Conservation (phyloP, 1,284 basidiomycete genomes). For the Pisolithus thermaeus region DNA sequence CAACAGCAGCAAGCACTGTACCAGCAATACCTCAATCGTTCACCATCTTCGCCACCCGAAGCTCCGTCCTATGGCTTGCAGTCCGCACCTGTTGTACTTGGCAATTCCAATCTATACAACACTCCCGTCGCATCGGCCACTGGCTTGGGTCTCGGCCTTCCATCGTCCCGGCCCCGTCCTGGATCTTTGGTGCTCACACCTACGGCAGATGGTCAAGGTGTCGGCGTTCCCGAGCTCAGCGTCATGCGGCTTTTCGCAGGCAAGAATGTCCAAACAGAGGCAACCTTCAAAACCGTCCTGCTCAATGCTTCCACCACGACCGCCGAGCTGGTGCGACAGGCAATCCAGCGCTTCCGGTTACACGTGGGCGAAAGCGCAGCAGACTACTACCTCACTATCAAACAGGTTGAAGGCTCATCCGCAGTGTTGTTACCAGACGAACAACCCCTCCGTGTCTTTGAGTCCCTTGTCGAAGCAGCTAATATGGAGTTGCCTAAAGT, state of each 20-base stretch:
- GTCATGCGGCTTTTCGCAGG: constrained; percentile 96
- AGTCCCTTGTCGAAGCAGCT: constrained; percentile 74
- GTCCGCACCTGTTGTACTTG: constrained; percentile 55
- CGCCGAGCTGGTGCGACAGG: constrained; percentile 81
- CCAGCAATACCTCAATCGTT: constrained; percentile 81
- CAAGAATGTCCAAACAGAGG: constrained; percentile 80
- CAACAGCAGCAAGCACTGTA: constrained; percentile 86
- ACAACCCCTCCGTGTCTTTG: constrained; percentile 83
- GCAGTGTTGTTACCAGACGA: constrained; percentile 67
- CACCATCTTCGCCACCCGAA: constrained; percentile 71
- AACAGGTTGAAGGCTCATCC: constrained; percentile 83
- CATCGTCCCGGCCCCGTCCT: constrained; percentile 52
- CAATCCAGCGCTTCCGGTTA: constrained; percentile 89
- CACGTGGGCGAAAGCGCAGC: constrained; percentile 46
- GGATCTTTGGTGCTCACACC: constrained; percentile 68
- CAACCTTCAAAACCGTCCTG: constrained; percentile 96
- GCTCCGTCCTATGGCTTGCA: constrained; percentile 63
- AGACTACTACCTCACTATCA: constrained; percentile 89
- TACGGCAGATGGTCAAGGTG: constrained; percentile 50
- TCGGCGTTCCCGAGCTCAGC: constrained; percentile 79
- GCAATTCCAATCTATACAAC: constrained; percentile 36
- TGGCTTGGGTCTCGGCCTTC: constrained; percentile 45
- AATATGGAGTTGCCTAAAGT: constrained; percentile 73
- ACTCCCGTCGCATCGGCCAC: constrained; percentile 31
- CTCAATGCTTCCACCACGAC: constrained; percentile 84